Evolutionary conservation across 108 stramenopile genomes (phyloP), one percentile per base, ranked within the genome.

Genomic region (Aurantiochytrium sp.): DNA sequence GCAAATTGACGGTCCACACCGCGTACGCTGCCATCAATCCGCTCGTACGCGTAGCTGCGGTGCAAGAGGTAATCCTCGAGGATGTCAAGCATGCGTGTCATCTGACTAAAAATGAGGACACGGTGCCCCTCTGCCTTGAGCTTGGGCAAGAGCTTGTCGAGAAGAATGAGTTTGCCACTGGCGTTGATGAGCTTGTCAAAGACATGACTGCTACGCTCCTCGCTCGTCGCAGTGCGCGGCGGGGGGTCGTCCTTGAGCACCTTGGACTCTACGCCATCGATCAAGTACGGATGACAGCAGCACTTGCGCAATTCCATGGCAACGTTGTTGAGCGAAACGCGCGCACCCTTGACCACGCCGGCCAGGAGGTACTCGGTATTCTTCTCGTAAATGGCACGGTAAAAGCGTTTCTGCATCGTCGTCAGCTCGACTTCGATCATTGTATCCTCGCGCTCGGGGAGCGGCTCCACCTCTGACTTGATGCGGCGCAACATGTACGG

Each of bases 401-500:
- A 99, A 72, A 96, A 98, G 91, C 96, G 96, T 87, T 97, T 97
- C 88, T 97, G 98, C 92, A 96, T 95, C 69, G 90, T 92, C 59
- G 95, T 95, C 96, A 98, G 95, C 49, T 96, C 96, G 19, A 96
- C 95, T 95, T 98, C 95, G 55, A 98, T 72, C 19, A 97, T 94
- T 29, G 96, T 97, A 88, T 98, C 98, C n/a, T 95, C 95, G 89
- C 97, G 97, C 5, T 96, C 96, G 5, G 97, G 98, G 51, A 98
- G 92, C 10, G 92, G 92, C 23, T 88, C 76, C 6, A 97, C 97
- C 76, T 98, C 97, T 0, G 93, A 91, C 89, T 99, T 99, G 55
- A 99, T 93, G 44, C 99, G 94, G 42, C 99, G 96, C 29, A 99
- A 92, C 98, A 99, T 98, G 91, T 98, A 99, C 5, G 98, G 98